These are phyloP conservation scores for Calonectria hongkongensis DNA, from an alignment of 2,329 filamentous ascomycete genomes.

Conservation along the genomic window DNA sequence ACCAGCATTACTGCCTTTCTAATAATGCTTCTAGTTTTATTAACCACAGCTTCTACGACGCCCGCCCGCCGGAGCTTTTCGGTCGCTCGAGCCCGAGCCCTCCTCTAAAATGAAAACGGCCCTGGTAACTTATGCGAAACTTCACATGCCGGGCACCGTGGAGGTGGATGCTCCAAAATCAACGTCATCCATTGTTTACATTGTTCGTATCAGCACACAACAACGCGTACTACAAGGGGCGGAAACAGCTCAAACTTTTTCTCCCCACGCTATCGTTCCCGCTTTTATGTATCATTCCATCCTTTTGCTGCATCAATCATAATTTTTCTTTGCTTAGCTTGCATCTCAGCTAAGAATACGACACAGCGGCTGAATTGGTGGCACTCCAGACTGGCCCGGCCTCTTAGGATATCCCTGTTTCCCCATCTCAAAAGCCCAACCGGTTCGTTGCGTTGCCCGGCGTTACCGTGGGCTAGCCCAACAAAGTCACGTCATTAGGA, in stretches of 20 bases:
- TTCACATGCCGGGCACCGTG: slow-evolving; percentile 35
- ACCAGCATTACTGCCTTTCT: slow-evolving; percentile 17
- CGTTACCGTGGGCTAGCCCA: slow-evolving; percentile 34
- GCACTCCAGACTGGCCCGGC: slow-evolving; percentile 16
- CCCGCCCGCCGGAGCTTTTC: slow-evolving; percentile 24
- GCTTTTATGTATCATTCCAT: slow-evolving; percentile 29
- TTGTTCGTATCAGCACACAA: slow-evolving; percentile 21
- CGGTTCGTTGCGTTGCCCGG: slow-evolving; percentile 36
- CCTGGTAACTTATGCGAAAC: slow-evolving; percentile 38
- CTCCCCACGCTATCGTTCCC: slow-evolving; percentile 29
- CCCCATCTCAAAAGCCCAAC: slow-evolving; percentile 17
- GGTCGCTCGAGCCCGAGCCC: slow-evolving; percentile 37
- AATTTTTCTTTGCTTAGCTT: slow-evolving; percentile 3
- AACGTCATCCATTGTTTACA: slow-evolving; percentile 43
- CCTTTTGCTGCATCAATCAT: slow-evolving; percentile 19
- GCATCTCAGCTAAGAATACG: slow-evolving; percentile 10
- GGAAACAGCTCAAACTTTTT: slow-evolving; percentile 19
- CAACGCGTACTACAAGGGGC: slow-evolving; percentile 17
- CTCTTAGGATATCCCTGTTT: slow-evolving; percentile 27
- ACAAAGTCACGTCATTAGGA: slow-evolving; percentile 38
- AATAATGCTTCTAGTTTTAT: slow-evolving; percentile 23
- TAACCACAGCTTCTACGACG: not conserved
- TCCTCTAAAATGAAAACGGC: slow-evolving; percentile 37
- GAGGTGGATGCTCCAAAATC: not conserved
- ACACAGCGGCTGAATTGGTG: slow-evolving; percentile 20